phyloP scores from a whole-genome alignment of 2,329 filamentous ascomycete genomes.

The Aureobasidium melanogenum region DNA sequence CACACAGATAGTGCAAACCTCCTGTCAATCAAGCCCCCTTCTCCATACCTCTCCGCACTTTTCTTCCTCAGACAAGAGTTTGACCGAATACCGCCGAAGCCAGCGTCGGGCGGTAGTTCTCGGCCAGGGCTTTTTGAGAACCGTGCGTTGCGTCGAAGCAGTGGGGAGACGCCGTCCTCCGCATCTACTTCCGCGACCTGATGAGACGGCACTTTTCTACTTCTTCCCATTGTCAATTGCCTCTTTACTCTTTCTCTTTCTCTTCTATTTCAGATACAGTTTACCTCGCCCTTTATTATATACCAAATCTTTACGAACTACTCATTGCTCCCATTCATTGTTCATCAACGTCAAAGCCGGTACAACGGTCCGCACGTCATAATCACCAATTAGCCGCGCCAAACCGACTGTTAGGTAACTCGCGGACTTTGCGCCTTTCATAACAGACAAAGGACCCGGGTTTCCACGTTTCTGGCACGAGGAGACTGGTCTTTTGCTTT shows the following conservation, averaged over 20 bases:
- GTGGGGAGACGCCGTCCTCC: slow-evolving; percentile 6
- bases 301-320: not conserved
- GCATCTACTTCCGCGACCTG: not conserved
- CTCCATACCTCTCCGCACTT: slow-evolving; percentile 6
- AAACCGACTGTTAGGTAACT: not conserved
- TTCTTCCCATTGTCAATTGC: not conserved
- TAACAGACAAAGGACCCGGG: not conserved
- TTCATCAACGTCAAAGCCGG: not conserved
- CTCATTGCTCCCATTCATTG: not conserved
- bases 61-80: not conserved
- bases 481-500: not conserved
- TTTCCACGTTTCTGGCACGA: not conserved
- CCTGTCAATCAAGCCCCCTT: slow-evolving; percentile 1
- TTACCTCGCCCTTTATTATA: not conserved
- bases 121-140: not conserved
- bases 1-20: not conserved
- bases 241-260: not conserved
- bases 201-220: not conserved
- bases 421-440: not conserved
- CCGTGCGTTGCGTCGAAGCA: not conserved
- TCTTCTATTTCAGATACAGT: not conserved
- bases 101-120: not conserved
- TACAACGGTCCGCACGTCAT: slow-evolving; percentile 5
- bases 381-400: not conserved
- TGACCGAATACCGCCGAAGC: not conserved